Evolutionary conservation across 1,284 basidiomycete genomes (phyloP).

Genomic region (Apiotrichum laibachii): DNA sequence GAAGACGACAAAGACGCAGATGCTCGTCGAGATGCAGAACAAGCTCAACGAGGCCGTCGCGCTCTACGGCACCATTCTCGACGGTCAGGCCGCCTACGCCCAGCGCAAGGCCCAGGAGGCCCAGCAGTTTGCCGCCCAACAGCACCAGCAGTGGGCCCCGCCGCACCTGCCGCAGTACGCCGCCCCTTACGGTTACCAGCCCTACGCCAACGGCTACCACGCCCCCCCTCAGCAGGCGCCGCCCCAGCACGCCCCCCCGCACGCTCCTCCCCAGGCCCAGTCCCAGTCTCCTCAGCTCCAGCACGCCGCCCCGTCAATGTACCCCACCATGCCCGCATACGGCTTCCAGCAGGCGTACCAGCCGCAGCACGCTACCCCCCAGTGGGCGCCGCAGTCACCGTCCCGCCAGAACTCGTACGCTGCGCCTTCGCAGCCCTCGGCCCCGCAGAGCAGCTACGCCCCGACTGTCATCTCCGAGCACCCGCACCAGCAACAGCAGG

Average conservation of each 20-base stretch:
- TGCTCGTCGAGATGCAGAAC: slow-evolving; percentile 87
- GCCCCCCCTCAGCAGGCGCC: slow-evolving; percentile 15
- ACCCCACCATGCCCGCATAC: slow-evolving; percentile 13
- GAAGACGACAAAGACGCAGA: slow-evolving; percentile 77
- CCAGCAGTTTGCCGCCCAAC: slow-evolving; percentile 35
- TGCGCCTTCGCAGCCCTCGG: not conserved
- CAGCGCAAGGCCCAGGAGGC: slow-evolving; percentile 47
- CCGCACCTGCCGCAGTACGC: slow-evolving; percentile 14
- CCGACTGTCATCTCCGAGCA: slow-evolving; percentile 1
- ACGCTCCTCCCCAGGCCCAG: slow-evolving; percentile 1
- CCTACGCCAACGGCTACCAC: slow-evolving; percentile 31
- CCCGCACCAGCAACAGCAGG: slow-evolving; percentile 4
- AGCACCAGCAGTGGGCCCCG: slow-evolving; percentile 25
- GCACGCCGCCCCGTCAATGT: slow-evolving; percentile 6
- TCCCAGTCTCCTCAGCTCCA: slow-evolving; percentile 12
- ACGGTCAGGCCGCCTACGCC: slow-evolving; percentile 62
- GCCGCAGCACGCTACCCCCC: slow-evolving; percentile 28
- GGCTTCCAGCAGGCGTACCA: slow-evolving; percentile 17
- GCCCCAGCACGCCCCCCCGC: slow-evolving; percentile 12
- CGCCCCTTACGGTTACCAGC: slow-evolving; percentile 23
- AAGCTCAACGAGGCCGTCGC: slow-evolving; percentile 88
- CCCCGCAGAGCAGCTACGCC: slow-evolving; percentile 10
- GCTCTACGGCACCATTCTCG: slow-evolving; percentile 81
- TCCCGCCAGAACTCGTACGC: slow-evolving; percentile 27
- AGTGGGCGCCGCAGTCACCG: slow-evolving; percentile 1